Evolutionary conservation across 1,284 basidiomycete species (phyloP).

Genomic region (Uromyces viciae-fabae): DNA sequence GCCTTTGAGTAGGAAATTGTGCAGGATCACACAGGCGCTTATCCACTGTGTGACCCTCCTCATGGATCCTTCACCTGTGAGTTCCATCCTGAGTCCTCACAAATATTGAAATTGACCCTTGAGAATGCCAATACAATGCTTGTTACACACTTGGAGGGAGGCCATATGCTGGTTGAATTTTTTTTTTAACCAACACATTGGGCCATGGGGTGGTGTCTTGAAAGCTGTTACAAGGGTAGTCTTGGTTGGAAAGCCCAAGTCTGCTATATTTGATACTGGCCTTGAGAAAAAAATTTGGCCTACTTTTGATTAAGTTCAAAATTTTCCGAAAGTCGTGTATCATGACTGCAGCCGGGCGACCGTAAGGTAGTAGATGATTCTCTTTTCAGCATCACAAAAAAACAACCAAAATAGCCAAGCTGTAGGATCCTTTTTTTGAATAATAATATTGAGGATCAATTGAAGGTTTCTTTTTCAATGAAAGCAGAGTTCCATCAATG

Average conservation of each 20-base stretch:
- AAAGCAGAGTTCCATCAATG: not conserved
- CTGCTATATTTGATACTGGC: not conserved
- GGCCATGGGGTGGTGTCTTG: slow-evolving; percentile 2
- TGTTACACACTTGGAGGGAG: not conserved
- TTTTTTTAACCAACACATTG: not conserved
- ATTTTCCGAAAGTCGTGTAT: not conserved
- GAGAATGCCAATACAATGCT: slow-evolving; percentile 30
- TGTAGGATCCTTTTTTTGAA: not conserved
- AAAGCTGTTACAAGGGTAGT: not conserved
- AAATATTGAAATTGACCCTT: slow-evolving; percentile 1
- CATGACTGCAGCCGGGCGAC: not conserved
- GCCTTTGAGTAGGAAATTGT: slow-evolving; percentile 1
- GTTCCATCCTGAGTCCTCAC: not conserved
- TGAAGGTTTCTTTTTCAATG: not conserved
- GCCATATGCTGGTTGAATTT: not conserved
- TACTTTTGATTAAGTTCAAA: not conserved
- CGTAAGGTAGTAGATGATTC: not conserved
- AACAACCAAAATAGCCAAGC: not conserved
- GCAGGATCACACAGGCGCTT: slow-evolving; percentile 6
- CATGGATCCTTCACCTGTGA: not conserved
- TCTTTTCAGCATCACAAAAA: slow-evolving; percentile 1
- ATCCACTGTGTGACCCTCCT: slow-evolving; percentile 9
- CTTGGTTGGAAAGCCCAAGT: not conserved
- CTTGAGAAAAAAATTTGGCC: not conserved
- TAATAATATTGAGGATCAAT: slow-evolving; percentile 6